Percentiles rank a stretch among this genome's conserved stretches.
These are phyloP conservation scores for Obelidium mucronatum DNA, from an alignment of 192 early-diverging fungal species.

Conservation along the genomic window DNA sequence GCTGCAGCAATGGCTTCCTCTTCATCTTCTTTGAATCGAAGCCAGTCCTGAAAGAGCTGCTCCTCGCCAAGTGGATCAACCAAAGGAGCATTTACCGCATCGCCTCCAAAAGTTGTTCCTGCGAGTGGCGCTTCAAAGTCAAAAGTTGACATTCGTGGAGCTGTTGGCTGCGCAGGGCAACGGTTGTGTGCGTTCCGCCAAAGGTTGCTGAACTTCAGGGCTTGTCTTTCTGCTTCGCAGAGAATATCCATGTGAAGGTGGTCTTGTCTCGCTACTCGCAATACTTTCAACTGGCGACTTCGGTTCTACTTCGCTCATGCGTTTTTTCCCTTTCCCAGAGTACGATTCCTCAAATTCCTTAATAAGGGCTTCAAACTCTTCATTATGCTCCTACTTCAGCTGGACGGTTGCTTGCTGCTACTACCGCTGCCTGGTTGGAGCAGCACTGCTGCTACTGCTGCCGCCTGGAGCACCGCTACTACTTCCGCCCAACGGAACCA, in stretches of 20 bases:
- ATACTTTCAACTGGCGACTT: not conserved
- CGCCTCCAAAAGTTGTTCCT: too few species aligned
- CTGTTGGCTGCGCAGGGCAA: not conserved
- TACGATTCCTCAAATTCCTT: not conserved
- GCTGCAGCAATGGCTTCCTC: too few species aligned
- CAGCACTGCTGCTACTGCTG: not conserved
- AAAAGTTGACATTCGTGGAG: not conserved
- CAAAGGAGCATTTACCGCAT: too few species aligned
- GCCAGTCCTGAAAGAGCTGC: too few species aligned
- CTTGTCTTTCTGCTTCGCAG: slow-evolving; percentile 11
- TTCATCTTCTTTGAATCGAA: too few species aligned
- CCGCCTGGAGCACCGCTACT: not conserved
- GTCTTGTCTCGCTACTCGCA: not conserved
- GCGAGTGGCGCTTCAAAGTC: not conserved
- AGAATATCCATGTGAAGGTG: slow-evolving; percentile 3
- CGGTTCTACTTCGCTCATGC: not conserved
- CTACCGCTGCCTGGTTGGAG: not conserved
- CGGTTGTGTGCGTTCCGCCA: not conserved
- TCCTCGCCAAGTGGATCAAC: too few species aligned
- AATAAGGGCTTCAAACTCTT: not conserved
- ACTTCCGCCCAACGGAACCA: not conserved
- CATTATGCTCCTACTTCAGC: not conserved
- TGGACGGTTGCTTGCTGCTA: not conserved
- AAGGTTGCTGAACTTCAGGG: not conserved
- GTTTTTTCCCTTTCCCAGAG: not conserved